Conservation (phyloP, 2,329 filamentous ascomycete species). For the Dendrostoma leiphaemia region DNA sequence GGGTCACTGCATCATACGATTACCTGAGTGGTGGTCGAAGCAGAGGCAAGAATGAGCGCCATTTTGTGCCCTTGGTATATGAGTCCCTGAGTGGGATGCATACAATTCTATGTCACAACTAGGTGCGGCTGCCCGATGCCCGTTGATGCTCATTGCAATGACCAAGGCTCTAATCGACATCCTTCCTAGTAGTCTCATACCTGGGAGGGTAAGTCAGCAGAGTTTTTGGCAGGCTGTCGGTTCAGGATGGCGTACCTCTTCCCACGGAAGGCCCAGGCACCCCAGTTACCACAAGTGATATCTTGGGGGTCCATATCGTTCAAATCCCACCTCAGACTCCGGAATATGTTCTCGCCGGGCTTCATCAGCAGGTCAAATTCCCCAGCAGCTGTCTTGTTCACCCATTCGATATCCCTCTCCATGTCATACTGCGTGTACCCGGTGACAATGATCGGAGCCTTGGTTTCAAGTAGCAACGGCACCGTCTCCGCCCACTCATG, state of each 20-base stretch:
- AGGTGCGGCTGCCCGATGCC: too few relatives aligned
- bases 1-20: too few relatives aligned
- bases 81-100: too few relatives aligned
- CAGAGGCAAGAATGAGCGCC: too few relatives aligned
- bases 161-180: constrained; percentile 25
- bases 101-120: too few relatives aligned
- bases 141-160: too few relatives aligned
- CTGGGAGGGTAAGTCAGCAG: constrained; percentile 37
- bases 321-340: constrained; percentile 93
- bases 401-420: constrained; percentile 88
- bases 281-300: constrained; percentile 94
- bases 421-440: constrained; percentile 96
- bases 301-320: constrained; percentile 95
- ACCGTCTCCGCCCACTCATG: constrained; percentile 94
- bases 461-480: constrained; percentile 88
- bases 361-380: constrained; percentile 92
- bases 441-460: constrained; percentile 89
- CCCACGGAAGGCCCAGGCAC: constrained; percentile 93
- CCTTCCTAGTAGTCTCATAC: constrained; percentile 63
- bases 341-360: constrained; percentile 90
- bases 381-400: constrained; percentile 77
- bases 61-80: too few relatives aligned
- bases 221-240: neutral
- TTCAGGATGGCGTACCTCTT: constrained; percentile 70
- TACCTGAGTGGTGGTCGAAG: too few relatives aligned